Conservation (phyloP, 169 alveolate species). For the Neospora caninum region DNA sequence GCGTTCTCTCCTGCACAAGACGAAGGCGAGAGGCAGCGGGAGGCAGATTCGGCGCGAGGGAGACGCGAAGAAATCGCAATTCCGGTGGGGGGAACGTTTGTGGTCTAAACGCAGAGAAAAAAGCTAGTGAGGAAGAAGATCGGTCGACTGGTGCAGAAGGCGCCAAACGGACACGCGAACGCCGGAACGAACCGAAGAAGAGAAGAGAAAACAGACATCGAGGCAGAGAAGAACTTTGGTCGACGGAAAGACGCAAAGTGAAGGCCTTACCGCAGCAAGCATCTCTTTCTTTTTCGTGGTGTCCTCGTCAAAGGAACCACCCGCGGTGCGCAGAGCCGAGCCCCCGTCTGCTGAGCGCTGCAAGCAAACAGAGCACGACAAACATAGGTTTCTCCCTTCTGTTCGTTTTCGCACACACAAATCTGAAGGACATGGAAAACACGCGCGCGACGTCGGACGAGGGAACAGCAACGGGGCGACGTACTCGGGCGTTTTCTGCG, state of each 20-base stretch:
- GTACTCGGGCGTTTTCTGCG: conserved; percentile 75
- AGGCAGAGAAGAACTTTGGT: background rate
- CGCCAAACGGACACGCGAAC: background rate
- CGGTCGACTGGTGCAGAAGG: background rate
- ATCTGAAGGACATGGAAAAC: too few species aligned
- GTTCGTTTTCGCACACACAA: too few species aligned
- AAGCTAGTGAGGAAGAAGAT: background rate
- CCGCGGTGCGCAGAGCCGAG: background rate
- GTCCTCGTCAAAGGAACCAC: background rate
- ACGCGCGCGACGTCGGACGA: too few species aligned
- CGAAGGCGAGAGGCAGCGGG: background rate
- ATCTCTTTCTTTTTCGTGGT: background rate
- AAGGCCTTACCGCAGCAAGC: background rate
- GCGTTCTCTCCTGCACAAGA: background rate
- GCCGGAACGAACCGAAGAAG: background rate
- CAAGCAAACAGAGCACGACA: background rate
- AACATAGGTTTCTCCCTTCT: too few species aligned
- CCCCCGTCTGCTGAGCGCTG: background rate
- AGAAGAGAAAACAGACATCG: background rate
- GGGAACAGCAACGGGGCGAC: background rate
- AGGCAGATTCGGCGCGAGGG: too few species aligned
- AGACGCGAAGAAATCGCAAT: background rate
- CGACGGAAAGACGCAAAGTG: background rate
- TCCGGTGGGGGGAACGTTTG: background rate
- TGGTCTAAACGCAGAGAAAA: background rate